These are phyloP conservation scores for Acanthochlamys bracteata DNA, from an alignment of 106 monocot genomes.

Conservation along the genomic window DNA sequence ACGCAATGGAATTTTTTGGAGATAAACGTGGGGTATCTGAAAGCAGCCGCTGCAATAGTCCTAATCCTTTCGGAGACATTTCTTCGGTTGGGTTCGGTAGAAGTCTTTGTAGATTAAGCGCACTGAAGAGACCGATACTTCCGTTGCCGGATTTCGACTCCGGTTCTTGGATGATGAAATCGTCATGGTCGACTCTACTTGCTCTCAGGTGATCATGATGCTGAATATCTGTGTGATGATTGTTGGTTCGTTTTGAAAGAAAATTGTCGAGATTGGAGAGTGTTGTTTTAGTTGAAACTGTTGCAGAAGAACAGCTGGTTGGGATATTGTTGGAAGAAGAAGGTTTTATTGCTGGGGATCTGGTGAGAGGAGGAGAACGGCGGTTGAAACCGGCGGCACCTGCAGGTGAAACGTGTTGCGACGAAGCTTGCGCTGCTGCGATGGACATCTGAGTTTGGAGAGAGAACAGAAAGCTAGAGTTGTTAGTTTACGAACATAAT, in stretches of 20 bases:
- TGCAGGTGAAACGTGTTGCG: neutral
- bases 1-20: slow-evolving; percentile 12
- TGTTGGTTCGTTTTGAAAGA: slow-evolving; percentile 19
- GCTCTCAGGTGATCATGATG: too few species aligned
- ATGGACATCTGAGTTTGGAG: neutral
- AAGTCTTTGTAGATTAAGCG: slow-evolving; percentile 13
- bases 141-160: too few species aligned
- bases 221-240: too few species aligned
- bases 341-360: too few species aligned
- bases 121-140: neutral
- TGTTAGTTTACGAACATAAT: too few species aligned
- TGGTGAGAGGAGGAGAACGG: neutral
- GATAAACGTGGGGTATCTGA: slow-evolving; percentile 15
- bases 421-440: neutral
- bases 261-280: slow-evolving; percentile 50
- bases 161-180: too few species aligned
- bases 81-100: slow-evolving; percentile 12
- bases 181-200: too few species aligned
- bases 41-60: slow-evolving; percentile 20
- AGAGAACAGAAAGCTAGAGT: neutral
- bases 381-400: slow-evolving; percentile 6
- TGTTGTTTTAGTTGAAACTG: slow-evolving; percentile 17
- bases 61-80: slow-evolving; percentile 31
- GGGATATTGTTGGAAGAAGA: neutral
- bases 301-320: neutral